phyloP scores from a whole-genome alignment of 169 alveolate genomes.

The Cryptosporidium sp. region DNA sequence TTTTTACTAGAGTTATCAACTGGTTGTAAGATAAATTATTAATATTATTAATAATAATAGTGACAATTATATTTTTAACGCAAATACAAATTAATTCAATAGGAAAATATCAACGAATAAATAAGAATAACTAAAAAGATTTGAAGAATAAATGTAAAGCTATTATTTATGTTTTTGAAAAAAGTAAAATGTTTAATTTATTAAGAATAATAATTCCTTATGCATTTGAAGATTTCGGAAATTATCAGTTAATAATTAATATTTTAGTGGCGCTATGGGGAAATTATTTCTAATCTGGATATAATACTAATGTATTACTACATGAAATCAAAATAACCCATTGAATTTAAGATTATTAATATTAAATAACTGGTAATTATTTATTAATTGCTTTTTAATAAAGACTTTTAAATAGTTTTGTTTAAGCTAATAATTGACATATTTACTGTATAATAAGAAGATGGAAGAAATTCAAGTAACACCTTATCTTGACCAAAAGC shows the following conservation, averaged over 20 bases:
- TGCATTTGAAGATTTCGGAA: background rate
- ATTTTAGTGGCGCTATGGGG: conserved; percentile 32
- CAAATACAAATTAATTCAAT: background rate
- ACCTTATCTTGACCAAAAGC: conserved; percentile 88
- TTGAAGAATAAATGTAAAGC: background rate
- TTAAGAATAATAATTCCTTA: background rate
- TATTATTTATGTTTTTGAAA: background rate
- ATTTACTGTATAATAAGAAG: conserved; percentile 21
- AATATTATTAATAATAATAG: no score
- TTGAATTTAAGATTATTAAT: background rate
- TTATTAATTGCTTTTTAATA: conserved; percentile 1
- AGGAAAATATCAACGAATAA: background rate
- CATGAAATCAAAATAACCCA: background rate
- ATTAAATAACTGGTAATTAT: conserved; percentile 2
- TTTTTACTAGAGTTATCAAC: no score
- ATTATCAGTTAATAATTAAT: background rate
- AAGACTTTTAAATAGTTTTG: background rate
- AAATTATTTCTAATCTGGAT: conserved; percentile 5
- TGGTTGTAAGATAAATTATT: no score
- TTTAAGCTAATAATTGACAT: background rate
- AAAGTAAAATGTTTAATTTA: no score
- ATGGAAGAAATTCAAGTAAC: conserved; percentile 81
- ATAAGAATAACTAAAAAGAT: no score
- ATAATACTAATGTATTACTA: background rate
- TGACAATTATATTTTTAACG: no score